Percentiles rank a stretch among this genome's conserved stretches.
Conservation (phyloP, 2,329 filamentous ascomycete species). For the Xylariaceae sp. region DNA sequence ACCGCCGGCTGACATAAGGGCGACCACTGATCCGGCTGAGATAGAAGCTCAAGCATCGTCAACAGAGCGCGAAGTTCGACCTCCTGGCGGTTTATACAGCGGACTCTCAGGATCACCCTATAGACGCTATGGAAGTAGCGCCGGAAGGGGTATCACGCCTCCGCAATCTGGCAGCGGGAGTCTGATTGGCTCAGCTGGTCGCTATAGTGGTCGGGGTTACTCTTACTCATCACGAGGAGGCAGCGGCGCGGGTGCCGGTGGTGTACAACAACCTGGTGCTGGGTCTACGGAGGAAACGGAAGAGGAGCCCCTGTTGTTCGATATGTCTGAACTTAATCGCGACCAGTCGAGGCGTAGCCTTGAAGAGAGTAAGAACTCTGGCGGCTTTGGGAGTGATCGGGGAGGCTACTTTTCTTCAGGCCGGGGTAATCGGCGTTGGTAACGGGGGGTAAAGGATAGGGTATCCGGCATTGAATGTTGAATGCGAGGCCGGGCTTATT, state of each 20-base stretch:
- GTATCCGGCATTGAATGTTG: too few relatives aligned
- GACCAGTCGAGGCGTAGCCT: conserved; percentile 52
- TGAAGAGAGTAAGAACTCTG: conserved; percentile 47
- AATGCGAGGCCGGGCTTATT: too few relatives aligned
- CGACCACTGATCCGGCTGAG: conserved; percentile 36
- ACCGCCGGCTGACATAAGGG: conserved; percentile 40
- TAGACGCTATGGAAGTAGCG: conserved; percentile 40
- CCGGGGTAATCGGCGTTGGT: conserved; percentile 27
- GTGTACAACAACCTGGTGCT: too few relatives aligned
- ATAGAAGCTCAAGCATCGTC: conserved; percentile 39
- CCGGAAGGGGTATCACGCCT: conserved; percentile 31
- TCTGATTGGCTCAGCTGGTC: conserved; percentile 29
- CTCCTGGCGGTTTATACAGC: conserved; percentile 41
- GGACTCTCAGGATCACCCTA: conserved; percentile 42
- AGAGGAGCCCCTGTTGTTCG: conserved; percentile 68
- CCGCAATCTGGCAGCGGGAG: conserved; percentile 33
- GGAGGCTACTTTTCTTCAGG: conserved; percentile 35
- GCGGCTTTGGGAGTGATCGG: conserved; percentile 36
- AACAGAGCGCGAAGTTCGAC: conserved; percentile 41
- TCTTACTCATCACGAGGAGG: conserved; percentile 36
- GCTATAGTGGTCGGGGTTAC: conserved; percentile 32
- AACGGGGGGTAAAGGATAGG: background rate
- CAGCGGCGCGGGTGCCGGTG: conserved; percentile 35
- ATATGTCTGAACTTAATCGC: conserved; percentile 67
- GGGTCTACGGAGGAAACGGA: conserved; percentile 49